Evolutionary conservation across 176 grass and related monocot species (phyloP), one percentile per base, ranked within the genome.

Genomic region (Lolium perenne): DNA sequence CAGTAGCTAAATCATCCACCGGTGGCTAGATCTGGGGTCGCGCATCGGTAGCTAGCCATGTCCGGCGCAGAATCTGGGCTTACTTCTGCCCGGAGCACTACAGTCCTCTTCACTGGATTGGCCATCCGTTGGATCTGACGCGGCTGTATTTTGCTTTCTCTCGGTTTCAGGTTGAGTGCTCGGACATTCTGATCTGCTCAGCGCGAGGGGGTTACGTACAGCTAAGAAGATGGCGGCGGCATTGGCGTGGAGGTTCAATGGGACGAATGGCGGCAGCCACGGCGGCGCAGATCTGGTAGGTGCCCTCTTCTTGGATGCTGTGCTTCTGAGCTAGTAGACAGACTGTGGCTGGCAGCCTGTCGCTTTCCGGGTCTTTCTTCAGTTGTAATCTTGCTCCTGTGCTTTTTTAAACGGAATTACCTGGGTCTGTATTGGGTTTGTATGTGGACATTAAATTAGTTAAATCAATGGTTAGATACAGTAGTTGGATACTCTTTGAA

Each of bases 281-380:
- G 87, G 91, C 54, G 71, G 84, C 9, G 55, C 88, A 88, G 96
- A 98, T 98, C 92, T 98, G 96, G 96, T 98, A 87, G 21, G 91
- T 87, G 60, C 45, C 50, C 45, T 21, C 21, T 35, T 83, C 12
- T 32, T 54, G 3, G 16, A 40, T 71, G 70, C 7, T 69, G 55
- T 90, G 55, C 55, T 81, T 83, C 49, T 70, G 38, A 80, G 51
- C 18, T 82, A 15, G 4, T 48, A 40, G 62, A 58, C 10, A 46
- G 22, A 75, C 7, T 51, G 7, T 74, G 46, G 72, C 72, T 51
- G 50, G 21, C 29, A 40, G 20, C 81, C 40, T 82, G 17, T 80
- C 79, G 17, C 76, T 88, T 65, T 80, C 79, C 63, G 46, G 43
- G 78, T 75, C 32, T 82, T 82, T n/a, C 12, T 64, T 54, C 21